Evolutionary conservation across 2,329 filamentous ascomycete genomes (phyloP), one percentile per base, ranked within the genome.

Genomic region (Monosporascus ibericus): DNA sequence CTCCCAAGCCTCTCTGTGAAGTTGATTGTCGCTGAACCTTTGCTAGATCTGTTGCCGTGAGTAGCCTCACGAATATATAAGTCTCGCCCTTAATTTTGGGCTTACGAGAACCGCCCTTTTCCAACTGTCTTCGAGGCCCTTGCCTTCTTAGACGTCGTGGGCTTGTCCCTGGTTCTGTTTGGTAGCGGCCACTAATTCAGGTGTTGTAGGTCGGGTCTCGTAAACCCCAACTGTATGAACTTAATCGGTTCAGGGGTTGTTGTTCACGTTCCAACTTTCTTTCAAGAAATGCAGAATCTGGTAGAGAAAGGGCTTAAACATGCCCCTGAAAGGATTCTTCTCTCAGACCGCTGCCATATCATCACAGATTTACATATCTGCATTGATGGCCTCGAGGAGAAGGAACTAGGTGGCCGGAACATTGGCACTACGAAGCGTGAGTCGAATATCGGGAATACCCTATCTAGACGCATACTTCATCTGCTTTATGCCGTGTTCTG

Each of bases 171-270:
- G 11, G 38, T 20, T 5, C 6, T 40, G 38, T 20, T 11, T 1
- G 17, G 9, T n/a, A 40, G 18, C 38, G 17, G 5, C 38, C 6
- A 40, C 18, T 44, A 24, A 44, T 20, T 15, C 14, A 25, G 20
- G 40, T 20, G 18, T 20, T 46, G 6, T 27, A 46, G 42, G 24
- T 87, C 82, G 52, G 88, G 88, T 54, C 78, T 92, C 55, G 76
- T 92, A 59, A 88, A 87, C 65, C 84, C 86, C 6, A 73, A 74
- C 44, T 88, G 81, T 67, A 77, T 82, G 62, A 92, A 91, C 72
- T 74, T 92, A 52, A 86, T 92, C 65, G 88, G 87, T 54, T 86
- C 84, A 48, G 86, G 77, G 47, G 78, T 81, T 40, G 81, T 51
- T 46, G 63, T 68, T 37, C 63, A 69, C 47, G 63, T 68, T 62